phyloP scores from a whole-genome alignment of 306 rosid species.

The Gastrolobium villosum region DNA sequence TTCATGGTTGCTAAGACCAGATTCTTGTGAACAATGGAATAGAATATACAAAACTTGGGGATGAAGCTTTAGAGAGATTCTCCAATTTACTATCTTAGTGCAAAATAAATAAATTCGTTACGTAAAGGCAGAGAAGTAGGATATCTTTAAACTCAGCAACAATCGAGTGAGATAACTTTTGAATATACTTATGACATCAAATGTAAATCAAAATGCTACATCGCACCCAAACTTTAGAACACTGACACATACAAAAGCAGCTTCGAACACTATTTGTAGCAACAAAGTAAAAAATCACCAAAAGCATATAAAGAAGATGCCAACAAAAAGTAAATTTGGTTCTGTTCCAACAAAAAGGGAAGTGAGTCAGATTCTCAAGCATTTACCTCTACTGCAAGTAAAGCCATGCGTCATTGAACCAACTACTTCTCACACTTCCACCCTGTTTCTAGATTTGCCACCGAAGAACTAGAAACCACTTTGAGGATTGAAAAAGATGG shows the following conservation, averaged over 20 bases:
- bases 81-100: conserved; percentile 26
- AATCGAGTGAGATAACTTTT: background rate
- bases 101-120: conserved; percentile 25
- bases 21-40: conserved; percentile 57
- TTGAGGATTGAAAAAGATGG: conserved; percentile 38
- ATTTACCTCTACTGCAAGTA: conserved; percentile 42
- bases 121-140: background rate
- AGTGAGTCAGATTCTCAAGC: conserved; percentile 50
- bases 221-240: conserved; percentile 16
- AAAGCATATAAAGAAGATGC: conserved; percentile 43
- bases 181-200: background rate
- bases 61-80: conserved; percentile 55
- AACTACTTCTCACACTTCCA: conserved; percentile 21
- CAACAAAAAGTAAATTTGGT: conserved; percentile 39
- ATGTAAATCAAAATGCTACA: conserved; percentile 39
- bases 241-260: conserved; percentile 21
- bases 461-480: conserved; percentile 37
- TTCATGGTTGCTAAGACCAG: conserved; percentile 24
- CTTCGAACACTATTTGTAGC: background rate
- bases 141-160: background rate
- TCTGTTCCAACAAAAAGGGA: conserved; percentile 32
- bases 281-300: conserved; percentile 18
- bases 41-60: conserved; percentile 43
- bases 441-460: conserved; percentile 17
- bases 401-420: conserved; percentile 31